Conservation (phyloP, 1,284 basidiomycete genomes). For the Cutaneotrichosporon dermatis region DNA sequence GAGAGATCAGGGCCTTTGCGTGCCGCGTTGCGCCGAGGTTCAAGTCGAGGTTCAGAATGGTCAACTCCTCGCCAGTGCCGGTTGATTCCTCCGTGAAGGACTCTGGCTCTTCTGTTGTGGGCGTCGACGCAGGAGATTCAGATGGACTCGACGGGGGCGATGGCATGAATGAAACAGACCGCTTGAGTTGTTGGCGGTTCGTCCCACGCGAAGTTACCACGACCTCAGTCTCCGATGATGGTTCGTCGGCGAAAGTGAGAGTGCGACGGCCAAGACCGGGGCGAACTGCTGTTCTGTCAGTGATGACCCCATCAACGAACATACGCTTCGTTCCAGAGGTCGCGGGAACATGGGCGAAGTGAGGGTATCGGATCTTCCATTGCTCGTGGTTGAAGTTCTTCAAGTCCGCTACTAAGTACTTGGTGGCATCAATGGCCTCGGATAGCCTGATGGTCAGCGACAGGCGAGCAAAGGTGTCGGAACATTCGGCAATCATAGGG, state of each 20-base stretch:
- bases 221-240: constrained; percentile 62
- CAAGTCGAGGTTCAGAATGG: constrained; percentile 85
- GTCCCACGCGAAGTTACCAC: constrained; percentile 53
- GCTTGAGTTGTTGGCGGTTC: constrained; percentile 54
- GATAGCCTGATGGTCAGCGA: constrained; percentile 58
- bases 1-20: constrained; percentile 75
- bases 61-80: constrained; percentile 58
- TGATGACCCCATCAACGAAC: constrained; percentile 62
- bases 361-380: constrained; percentile 84
- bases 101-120: background rate
- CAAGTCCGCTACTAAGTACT: constrained; percentile 65
- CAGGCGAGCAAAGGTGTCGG: background rate
- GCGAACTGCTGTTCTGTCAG: constrained; percentile 47
- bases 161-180: constrained; percentile 20
- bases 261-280: constrained; percentile 56
- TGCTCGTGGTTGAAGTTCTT: constrained; percentile 76
- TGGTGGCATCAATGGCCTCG: constrained; percentile 67
- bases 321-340: constrained; percentile 80
- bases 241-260: constrained; percentile 77
- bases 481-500: background rate
- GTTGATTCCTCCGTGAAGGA: background rate
- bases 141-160: background rate
- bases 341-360: constrained; percentile 31
- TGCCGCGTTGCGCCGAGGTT: constrained; percentile 76
- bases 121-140: background rate